These are phyloP conservation scores for Beauveria bassiana DNA, from an alignment of 2,329 filamentous ascomycete species.

Conservation along the genomic window DNA sequence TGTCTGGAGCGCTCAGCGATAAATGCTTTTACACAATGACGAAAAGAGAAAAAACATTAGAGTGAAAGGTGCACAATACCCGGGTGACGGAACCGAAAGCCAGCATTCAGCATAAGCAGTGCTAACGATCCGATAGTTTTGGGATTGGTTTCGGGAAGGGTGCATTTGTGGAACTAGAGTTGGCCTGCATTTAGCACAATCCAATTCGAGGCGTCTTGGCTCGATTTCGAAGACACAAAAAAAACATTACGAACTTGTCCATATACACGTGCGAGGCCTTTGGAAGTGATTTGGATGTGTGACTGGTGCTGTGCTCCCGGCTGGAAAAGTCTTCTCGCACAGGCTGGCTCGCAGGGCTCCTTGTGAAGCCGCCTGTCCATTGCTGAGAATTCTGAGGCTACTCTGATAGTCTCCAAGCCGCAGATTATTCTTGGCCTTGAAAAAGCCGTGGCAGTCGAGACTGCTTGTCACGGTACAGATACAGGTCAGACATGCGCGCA, in stretches of 20 bases:
- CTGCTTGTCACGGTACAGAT: constrained; percentile 54
- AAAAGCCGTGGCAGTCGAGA: constrained; percentile 53
- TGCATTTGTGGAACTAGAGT: constrained; percentile 34
- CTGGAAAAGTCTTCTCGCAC: constrained; percentile 50
- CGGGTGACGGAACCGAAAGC: constrained; percentile 7
- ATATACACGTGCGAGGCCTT: constrained; percentile 14
- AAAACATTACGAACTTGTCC: constrained; percentile 21
- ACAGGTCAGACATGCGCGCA: constrained; percentile 48
- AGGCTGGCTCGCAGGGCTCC: constrained; percentile 21
- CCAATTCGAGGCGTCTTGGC: constrained; percentile 40
- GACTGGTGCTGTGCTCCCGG: constrained; percentile 31
- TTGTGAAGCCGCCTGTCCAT: constrained; percentile 28
- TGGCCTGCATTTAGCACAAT: constrained; percentile 35
- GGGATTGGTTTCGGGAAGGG: constrained; percentile 30
- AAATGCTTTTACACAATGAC: constrained; percentile 25
- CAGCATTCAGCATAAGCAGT: not conserved
- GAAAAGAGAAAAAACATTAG: constrained; percentile 11
- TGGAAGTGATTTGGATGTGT: constrained; percentile 20
- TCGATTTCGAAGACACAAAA: constrained; percentile 34
- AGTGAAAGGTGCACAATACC: constrained; percentile 16
- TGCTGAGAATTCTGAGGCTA: constrained; percentile 47
- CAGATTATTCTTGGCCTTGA: constrained; percentile 48
- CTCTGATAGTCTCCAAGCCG: constrained; percentile 51
- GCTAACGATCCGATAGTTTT: constrained; percentile 14
- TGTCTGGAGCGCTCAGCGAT: constrained; percentile 78